Evolutionary conservation across 805 yeast species (phyloP), one percentile per base, ranked within the genome.

Genomic region (Brettanomyces nanus): DNA sequence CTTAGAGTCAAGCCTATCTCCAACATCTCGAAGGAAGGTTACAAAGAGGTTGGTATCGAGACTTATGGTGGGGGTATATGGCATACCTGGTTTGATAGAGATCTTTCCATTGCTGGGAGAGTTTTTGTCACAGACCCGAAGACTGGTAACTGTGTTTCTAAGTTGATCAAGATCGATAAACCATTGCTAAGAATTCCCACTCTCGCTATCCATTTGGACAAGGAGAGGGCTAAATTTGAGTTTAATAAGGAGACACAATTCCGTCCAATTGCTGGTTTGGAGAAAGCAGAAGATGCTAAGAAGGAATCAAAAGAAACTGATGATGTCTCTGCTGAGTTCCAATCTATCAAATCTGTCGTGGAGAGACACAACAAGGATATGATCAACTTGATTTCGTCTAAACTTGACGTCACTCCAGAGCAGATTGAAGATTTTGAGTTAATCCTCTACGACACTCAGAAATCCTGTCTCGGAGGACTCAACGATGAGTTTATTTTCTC

Each of bases 11-110:
- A 90, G 62, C 98, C 98, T 10, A 67, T 82, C 22, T 83, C 95
- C 19, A 77, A 79, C 53, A 75, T 73, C 47, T 58, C 64, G 9
- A 63, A 68, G 14, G 89, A 84, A 49, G 95, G 95, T 1, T 90
- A 77, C 52, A 70, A 77, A 39, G 95, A 89, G 58, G 77, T 92
- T 15, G 97, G 95, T 28, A 95, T 92, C 7, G 97, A 92, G 60
- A 75, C 80, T 35, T 90, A 90, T 53, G 97, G 98, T 40, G 97
- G 97, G 26, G 92, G 95, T 36, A 78, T 89, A 39, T 92, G 97
- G 77, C 96, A 85, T 56, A 76, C 95, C 4, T 90, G 97, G 97
- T 90, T 92, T 54, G 98, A 90, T 59, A 76, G 97, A 42, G 97
- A 90, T 58, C 69, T 92, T 49, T 72, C 90, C 28, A 65, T 87